Evolutionary conservation across 768 basidiomycete species (phyloP).

Genomic region (Tylopilus rubrobrunneus): DNA sequence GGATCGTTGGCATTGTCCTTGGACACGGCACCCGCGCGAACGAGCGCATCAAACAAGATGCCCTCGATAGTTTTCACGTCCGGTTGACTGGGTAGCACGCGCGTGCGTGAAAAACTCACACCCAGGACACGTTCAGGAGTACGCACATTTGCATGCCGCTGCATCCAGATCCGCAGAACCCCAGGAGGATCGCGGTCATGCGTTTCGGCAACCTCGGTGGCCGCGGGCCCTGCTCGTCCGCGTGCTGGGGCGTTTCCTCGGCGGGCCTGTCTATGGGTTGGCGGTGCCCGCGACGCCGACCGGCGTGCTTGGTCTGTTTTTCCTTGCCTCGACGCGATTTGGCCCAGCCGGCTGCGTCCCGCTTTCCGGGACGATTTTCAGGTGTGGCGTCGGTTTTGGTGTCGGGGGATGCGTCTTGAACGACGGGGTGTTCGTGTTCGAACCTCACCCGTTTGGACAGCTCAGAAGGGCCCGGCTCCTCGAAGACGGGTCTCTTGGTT

Average conservation of each 20-base stretch:
- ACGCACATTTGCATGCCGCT: slow-evolving; percentile 96
- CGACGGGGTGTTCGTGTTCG: not conserved
- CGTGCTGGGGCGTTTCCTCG: slow-evolving; percentile 18
- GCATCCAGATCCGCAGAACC: slow-evolving; percentile 90
- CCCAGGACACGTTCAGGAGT: not conserved
- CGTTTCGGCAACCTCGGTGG: slow-evolving; percentile 72
- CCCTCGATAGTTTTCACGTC: slow-evolving; percentile 83
- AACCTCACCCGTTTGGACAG: slow-evolving; percentile 12
- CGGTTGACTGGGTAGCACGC: slow-evolving; percentile 51
- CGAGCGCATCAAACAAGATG: slow-evolving; percentile 80
- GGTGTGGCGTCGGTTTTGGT: not conserved
- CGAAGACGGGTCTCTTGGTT: slow-evolving; percentile 6
- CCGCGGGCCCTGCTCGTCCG: slow-evolving; percentile 30
- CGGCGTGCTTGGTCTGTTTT: slow-evolving; percentile 35
- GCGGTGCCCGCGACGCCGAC: slow-evolving; percentile 42
- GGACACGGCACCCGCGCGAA: slow-evolving; percentile 90
- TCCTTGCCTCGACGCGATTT: slow-evolving; percentile 35
- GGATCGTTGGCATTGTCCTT: slow-evolving; percentile 91
- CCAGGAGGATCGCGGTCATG: slow-evolving; percentile 79
- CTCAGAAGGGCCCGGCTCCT: not conserved
- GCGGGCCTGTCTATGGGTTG: slow-evolving; percentile 28
- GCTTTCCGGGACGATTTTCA: slow-evolving; percentile 10
- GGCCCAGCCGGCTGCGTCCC: slow-evolving; percentile 30
- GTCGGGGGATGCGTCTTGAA: not conserved
- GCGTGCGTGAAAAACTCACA: no score